phyloP scores from a whole-genome alignment of 2,329 filamentous ascomycete species.

The Beauveria sp. region DNA sequence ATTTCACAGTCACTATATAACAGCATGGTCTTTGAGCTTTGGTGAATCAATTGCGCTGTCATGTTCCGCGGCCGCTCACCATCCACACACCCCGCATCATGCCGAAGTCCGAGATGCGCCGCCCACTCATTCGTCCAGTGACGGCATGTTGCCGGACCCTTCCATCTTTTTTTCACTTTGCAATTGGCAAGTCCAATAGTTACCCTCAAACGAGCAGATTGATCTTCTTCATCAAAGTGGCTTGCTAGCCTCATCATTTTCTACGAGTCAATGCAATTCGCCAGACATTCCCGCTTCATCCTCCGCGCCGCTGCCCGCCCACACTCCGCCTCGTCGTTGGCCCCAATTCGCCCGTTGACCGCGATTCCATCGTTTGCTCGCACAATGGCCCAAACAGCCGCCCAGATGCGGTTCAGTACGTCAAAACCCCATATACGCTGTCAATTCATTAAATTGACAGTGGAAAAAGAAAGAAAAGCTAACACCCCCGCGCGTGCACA shows the following conservation, averaged over 20 bases:
- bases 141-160: background rate
- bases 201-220: background rate
- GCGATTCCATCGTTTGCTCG: background rate
- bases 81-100: background rate
- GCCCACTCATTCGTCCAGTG: background rate
- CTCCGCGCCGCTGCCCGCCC: background rate
- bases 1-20: background rate
- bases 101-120: background rate
- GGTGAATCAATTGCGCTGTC: background rate
- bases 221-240: too few species aligned
- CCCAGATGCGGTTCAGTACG: constrained; percentile 28
- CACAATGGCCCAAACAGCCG: constrained; percentile 15
- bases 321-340: background rate
- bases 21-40: background rate
- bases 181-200: too few species aligned
- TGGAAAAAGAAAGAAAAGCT: background rate
- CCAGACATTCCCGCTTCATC: background rate
- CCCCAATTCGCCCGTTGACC: background rate
- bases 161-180: background rate
- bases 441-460: too few species aligned
- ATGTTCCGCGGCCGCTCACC: background rate
- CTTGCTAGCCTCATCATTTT: too few species aligned
- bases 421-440: background rate
- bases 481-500: constrained; percentile 21
- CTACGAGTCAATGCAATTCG: background rate